Conservation (phyloP, 768 basidiomycete genomes). For the Tephrocybe sp. region DNA sequence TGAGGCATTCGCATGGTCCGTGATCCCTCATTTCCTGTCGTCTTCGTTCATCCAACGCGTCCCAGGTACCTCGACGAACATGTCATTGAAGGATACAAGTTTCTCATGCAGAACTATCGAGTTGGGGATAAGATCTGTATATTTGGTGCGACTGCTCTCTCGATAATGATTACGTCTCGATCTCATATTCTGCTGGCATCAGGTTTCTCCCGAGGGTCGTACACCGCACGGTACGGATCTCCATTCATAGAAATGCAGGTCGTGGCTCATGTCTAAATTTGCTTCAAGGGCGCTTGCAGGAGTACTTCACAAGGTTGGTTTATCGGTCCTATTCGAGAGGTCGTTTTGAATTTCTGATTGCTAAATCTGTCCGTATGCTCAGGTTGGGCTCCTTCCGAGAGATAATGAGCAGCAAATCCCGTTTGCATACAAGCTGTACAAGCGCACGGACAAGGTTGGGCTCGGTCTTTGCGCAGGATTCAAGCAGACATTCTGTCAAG, state of each 20-base stretch:
- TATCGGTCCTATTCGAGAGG: neutral
- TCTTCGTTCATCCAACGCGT: neutral
- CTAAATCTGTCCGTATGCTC: neutral
- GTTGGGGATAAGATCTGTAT: slow-evolving; percentile 73
- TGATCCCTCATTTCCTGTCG: neutral
- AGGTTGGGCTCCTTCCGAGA: slow-evolving; percentile 72
- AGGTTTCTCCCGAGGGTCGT: slow-evolving; percentile 74
- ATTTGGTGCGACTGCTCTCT: slow-evolving; percentile 49
- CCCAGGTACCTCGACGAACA: slow-evolving; percentile 68
- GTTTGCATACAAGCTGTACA: slow-evolving; percentile 77
- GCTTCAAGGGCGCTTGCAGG: slow-evolving; percentile 67
- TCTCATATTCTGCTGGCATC: neutral
- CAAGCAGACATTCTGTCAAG: slow-evolving; percentile 67
- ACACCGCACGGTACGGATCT: slow-evolving; percentile 36
- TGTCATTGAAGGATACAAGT: slow-evolving; percentile 74
- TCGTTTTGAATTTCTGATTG: neutral
- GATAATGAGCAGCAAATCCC: slow-evolving; percentile 69
- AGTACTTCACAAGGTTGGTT: slow-evolving; percentile 62
- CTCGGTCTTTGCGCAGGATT: slow-evolving; percentile 58
- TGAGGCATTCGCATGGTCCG: slow-evolving; percentile 71
- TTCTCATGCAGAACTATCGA: slow-evolving; percentile 78
- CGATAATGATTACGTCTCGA: neutral
- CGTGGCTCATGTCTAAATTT: neutral
- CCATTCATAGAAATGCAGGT: neutral
- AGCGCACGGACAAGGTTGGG: slow-evolving; percentile 45